These are phyloP conservation scores for Dendrostoma leiphaemia DNA, from an alignment of 2,329 filamentous ascomycete genomes.

Conservation along the genomic window DNA sequence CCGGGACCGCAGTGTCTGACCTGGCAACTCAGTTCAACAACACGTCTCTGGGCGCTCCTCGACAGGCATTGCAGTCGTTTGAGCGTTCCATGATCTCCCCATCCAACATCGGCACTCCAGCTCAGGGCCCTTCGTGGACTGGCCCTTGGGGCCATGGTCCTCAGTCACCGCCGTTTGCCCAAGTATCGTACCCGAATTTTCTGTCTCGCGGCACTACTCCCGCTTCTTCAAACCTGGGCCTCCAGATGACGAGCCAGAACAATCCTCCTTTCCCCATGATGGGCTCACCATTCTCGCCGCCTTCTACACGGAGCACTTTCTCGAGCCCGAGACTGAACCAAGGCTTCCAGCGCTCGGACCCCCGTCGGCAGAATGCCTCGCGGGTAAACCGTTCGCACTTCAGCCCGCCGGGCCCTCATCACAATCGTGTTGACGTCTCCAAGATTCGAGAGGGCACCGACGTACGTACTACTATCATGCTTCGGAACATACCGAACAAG, in stretches of 20 bases:
- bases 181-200: background rate
- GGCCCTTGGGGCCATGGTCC: background rate
- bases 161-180: background rate
- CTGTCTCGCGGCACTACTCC: conserved; percentile 2
- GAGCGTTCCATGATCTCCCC: background rate
- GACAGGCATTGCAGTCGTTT: conserved; percentile 1
- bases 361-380: conserved; percentile 48
- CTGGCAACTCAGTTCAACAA: background rate
- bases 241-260: conserved; percentile 25
- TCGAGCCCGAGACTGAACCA: conserved; percentile 38
- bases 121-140: conserved; percentile 8
- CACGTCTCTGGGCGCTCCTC: conserved; percentile 7
- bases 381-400: conserved; percentile 42
- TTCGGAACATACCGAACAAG: conserved; percentile 92
- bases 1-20: background rate
- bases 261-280: conserved; percentile 31
- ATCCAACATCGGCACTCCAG: background rate
- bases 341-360: conserved; percentile 33
- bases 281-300: conserved; percentile 18
- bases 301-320: conserved; percentile 32
- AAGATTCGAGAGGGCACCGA: conserved; percentile 66
- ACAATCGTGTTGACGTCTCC: conserved; percentile 61
- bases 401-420: conserved; percentile 45
- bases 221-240: background rate
- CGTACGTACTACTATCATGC: conserved; percentile 85